phyloP scores from a whole-genome alignment of 495 filamentous ascomycete species.

The Xylaria bambusicola region DNA sequence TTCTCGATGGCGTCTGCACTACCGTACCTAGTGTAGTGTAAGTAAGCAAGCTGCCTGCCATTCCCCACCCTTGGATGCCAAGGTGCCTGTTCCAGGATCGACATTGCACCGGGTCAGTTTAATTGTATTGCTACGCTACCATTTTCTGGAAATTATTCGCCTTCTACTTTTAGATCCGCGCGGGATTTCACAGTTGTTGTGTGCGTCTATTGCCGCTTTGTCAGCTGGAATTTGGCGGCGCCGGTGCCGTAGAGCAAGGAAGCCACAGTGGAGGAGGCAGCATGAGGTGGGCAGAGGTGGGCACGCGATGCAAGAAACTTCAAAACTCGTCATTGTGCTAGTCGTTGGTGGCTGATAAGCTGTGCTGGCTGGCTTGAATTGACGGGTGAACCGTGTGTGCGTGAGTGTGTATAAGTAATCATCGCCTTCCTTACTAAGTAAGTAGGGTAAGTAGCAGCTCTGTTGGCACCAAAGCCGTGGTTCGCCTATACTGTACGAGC shows the following conservation, averaged over 20 bases:
- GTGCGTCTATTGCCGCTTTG: background rate
- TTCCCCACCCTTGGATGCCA: slow-evolving; percentile 29
- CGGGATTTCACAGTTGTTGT: slow-evolving; percentile 5
- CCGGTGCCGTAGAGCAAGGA: background rate
- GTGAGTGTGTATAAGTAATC: background rate
- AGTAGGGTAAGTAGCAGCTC: background rate
- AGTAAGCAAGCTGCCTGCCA: slow-evolving; percentile 23
- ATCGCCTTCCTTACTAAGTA: too few relatives aligned
- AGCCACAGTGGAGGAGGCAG: background rate
- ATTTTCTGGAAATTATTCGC: slow-evolving; percentile 20
- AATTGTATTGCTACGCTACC: slow-evolving; percentile 11
- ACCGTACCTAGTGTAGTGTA: too few relatives aligned
- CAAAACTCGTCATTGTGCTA: background rate
- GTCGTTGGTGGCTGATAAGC: background rate
- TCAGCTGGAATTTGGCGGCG: background rate
- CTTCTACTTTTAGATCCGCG: slow-evolving; percentile 17
- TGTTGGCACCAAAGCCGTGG: background rate
- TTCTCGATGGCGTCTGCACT: background rate
- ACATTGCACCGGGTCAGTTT: slow-evolving; percentile 11
- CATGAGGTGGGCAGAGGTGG: background rate
- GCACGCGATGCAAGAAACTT: slow-evolving; percentile 7
- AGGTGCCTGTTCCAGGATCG: slow-evolving; percentile 30
- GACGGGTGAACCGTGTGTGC: background rate
- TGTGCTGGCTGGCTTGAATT: background rate
- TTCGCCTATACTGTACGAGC: background rate